Evolutionary conservation across 495 filamentous ascomycete species (phyloP).

Genomic region (Margaritispora aquatica): DNA sequence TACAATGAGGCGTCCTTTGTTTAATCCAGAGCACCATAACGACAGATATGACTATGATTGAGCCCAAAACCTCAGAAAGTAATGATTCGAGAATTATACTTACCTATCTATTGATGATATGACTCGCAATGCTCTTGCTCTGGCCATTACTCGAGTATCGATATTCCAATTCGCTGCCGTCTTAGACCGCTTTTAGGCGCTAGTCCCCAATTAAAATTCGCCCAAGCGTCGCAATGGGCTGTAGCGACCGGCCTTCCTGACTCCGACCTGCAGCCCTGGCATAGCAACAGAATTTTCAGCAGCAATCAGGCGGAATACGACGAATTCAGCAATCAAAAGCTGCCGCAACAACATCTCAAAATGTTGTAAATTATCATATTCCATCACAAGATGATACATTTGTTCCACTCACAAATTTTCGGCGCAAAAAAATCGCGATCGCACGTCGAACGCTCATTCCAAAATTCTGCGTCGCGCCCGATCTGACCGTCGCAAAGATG

Average conservation of each 20-base stretch:
- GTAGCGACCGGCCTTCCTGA: no score
- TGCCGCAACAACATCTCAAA: not conserved
- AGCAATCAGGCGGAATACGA: not conserved
- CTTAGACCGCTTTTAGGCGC: no score
- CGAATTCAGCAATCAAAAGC: constrained; percentile 16
- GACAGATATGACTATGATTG: no score
- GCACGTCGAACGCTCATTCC: constrained; percentile 22
- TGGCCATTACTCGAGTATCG: no score
- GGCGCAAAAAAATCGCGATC: constrained; percentile 31
- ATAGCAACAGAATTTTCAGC: not conserved
- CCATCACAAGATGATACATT: constrained; percentile 38
- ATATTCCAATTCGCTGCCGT: no score
- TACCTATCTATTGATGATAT: no score
- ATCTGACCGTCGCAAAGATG: constrained; percentile 48
- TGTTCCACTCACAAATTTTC: constrained; percentile 40
- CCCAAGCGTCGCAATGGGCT: not conserved
- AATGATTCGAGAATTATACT: no score
- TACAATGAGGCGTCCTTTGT: no score
- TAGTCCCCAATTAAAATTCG: no score
- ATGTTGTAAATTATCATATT: constrained; percentile 1
- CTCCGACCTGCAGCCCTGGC: not conserved
- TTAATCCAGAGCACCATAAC: no score
- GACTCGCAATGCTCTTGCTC: no score
- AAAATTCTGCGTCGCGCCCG: constrained; percentile 24
- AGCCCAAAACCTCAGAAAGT: no score